phyloP scores from a whole-genome alignment of 768 basidiomycete species.

The Boletales sp. region DNA sequence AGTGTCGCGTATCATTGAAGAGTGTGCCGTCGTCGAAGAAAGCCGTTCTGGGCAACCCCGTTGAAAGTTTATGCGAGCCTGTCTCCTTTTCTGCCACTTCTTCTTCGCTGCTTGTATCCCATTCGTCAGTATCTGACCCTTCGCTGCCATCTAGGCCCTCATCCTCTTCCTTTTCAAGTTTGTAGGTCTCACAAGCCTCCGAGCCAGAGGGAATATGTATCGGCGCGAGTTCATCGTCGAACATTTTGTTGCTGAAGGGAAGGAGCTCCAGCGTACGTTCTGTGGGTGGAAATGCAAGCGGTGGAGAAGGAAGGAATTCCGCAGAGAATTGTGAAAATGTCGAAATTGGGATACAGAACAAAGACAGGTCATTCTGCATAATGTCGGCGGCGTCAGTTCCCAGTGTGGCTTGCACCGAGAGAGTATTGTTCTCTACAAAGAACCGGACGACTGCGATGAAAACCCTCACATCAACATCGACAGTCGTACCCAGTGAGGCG shows the following conservation, averaged over 20 bases:
- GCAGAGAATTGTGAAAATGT: slow-evolving; percentile 17
- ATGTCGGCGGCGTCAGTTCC: slow-evolving; percentile 23
- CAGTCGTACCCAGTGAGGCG: slow-evolving; percentile 15
- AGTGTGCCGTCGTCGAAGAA: slow-evolving; percentile 39
- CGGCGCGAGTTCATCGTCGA: slow-evolving; percentile 38
- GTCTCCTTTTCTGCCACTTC: slow-evolving; percentile 10
- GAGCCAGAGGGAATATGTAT: slow-evolving; percentile 22
- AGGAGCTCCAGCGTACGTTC: slow-evolving; percentile 23
- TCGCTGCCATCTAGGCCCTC: slow-evolving; percentile 16
- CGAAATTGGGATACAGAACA: slow-evolving; percentile 14
- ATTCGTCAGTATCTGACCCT: slow-evolving; percentile 16
- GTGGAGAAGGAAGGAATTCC: slow-evolving; percentile 17
- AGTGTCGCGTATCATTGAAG: slow-evolving; percentile 54
- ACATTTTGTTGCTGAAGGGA: slow-evolving; percentile 40
- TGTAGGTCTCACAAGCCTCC: not conserved
- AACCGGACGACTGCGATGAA: slow-evolving; percentile 45
- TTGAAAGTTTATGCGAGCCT: not conserved
- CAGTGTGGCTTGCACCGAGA: slow-evolving; percentile 26
- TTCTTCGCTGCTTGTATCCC: slow-evolving; percentile 19
- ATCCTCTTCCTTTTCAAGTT: slow-evolving; percentile 8
- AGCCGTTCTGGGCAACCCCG: not conserved
- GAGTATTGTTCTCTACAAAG: slow-evolving; percentile 21
- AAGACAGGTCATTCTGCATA: slow-evolving; percentile 22
- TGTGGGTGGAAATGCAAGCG: not conserved
- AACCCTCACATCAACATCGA: slow-evolving; percentile 55